These are phyloP conservation scores for Cicer pinnatifidum DNA, from an alignment of 306 rosid species.

Conservation along the genomic window DNA sequence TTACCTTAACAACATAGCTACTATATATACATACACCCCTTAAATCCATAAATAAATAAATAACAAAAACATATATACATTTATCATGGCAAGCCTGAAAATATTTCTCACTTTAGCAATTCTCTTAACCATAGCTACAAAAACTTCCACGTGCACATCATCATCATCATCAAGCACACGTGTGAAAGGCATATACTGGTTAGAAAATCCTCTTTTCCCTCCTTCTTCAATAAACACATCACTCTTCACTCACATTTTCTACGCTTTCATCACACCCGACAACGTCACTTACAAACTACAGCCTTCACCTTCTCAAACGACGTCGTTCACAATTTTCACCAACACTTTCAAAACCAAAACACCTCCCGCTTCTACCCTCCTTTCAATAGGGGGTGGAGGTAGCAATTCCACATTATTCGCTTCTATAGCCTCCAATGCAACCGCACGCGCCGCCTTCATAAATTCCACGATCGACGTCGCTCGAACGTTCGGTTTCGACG, in stretches of 20 bases:
- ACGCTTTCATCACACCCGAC: slow-evolving; percentile 61
- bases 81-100: slow-evolving; percentile 24
- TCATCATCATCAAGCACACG: background rate
- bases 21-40: background rate
- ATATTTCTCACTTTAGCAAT: slow-evolving; percentile 13
- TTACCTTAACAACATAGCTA: too few relatives aligned
- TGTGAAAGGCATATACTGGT: slow-evolving; percentile 63
- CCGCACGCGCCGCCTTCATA: slow-evolving; percentile 64
- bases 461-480: slow-evolving; percentile 60
- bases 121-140: background rate
- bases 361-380: slow-evolving; percentile 51
- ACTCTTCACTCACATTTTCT: slow-evolving; percentile 68
- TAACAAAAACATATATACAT: background rate
- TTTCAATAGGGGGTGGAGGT: slow-evolving; percentile 64
- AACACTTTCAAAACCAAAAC: slow-evolving; percentile 43
- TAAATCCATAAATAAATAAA: background rate
- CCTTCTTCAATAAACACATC: slow-evolving; percentile 71
- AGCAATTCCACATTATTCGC: slow-evolving; percentile 45
- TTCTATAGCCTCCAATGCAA: slow-evolving; percentile 46
- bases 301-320: slow-evolving; percentile 43
- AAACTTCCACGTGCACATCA: background rate
- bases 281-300: slow-evolving; percentile 48
- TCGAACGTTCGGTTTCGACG: slow-evolving; percentile 64
- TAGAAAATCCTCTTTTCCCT: slow-evolving; percentile 51
- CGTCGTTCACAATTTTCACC: slow-evolving; percentile 54